Conservation (phyloP, 192 early-diverging fungal species). For the Diversispora eburnea region DNA sequence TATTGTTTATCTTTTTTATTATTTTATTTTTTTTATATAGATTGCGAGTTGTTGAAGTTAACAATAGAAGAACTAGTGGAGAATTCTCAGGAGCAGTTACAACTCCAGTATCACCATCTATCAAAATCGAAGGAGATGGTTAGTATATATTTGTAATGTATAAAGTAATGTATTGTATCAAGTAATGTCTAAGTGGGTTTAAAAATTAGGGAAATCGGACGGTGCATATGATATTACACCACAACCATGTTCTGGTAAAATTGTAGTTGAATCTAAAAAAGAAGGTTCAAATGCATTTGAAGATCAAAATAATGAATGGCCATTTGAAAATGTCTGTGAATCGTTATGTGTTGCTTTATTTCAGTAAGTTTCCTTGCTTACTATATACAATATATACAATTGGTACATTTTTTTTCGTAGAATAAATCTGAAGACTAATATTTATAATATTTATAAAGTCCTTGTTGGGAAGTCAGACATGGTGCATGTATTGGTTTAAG, state of each 20-base stretch:
- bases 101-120: slow-evolving; percentile 5
- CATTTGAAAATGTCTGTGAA: slow-evolving; percentile 57
- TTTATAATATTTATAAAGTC: slow-evolving; percentile 50
- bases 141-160: neutral
- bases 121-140: slow-evolving; percentile 29
- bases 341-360: slow-evolving; percentile 56
- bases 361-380: slow-evolving; percentile 32
- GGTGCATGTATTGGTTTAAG: slow-evolving; percentile 94
- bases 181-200: no score
- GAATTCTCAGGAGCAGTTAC: slow-evolving; percentile 30
- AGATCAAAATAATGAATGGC: slow-evolving; percentile 48
- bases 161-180: no score
- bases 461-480: slow-evolving; percentile 90
- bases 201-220: slow-evolving; percentile 33
- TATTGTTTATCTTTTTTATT: neutral
- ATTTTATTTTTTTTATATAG: slow-evolving; percentile 35
- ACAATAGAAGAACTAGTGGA: slow-evolving; percentile 27
- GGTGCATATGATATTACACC: slow-evolving; percentile 55
- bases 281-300: slow-evolving; percentile 32
- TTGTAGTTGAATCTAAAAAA: slow-evolving; percentile 67
- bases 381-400: slow-evolving; percentile 20
- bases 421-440: slow-evolving; percentile 60
- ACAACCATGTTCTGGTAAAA: slow-evolving; percentile 56
- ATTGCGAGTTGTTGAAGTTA: slow-evolving; percentile 47
- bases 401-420: slow-evolving; percentile 50